phyloP scores from a whole-genome alignment of 1,139 yeast species.

The Tardiomyces digboiensis region DNA sequence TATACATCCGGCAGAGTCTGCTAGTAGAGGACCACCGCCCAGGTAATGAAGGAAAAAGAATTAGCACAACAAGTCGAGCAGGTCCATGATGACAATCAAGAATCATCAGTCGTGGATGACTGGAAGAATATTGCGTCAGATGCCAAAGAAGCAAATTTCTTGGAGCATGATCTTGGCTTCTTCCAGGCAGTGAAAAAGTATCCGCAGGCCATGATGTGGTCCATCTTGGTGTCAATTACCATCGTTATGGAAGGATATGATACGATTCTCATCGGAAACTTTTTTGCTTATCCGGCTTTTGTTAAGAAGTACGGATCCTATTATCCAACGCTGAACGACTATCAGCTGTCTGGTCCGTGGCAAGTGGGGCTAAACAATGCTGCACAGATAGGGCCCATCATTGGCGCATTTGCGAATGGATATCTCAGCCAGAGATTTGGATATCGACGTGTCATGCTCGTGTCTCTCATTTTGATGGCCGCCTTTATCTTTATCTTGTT shows the following conservation, averaged over 20 bases:
- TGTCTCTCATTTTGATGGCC: constrained; percentile 22
- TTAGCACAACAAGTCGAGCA: too few species aligned
- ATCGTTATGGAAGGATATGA: constrained; percentile 42
- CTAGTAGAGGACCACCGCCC: too few species aligned
- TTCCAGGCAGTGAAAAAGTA: constrained; percentile 31
- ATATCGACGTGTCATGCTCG: constrained; percentile 30
- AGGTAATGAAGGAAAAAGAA: too few species aligned
- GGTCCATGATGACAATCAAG: too few species aligned
- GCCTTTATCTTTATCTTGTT: constrained; percentile 35
- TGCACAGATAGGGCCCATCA: constrained; percentile 30
- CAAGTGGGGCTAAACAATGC: constrained; percentile 35
- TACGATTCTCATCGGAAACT: constrained; percentile 26
- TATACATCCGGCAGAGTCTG: too few species aligned
- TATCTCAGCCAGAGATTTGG: constrained; percentile 32
- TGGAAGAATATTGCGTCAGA: too few species aligned
- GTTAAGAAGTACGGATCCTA: constrained; percentile 29
- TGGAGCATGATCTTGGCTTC: constrained; percentile 29
- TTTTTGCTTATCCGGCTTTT: constrained; percentile 37
- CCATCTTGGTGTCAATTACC: constrained; percentile 32
- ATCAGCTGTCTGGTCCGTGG: constrained; percentile 35
- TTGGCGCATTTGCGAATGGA: constrained; percentile 34
- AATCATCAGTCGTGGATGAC: too few species aligned
- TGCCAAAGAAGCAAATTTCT: background rate
- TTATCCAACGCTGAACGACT: constrained; percentile 7
- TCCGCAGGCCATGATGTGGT: constrained; percentile 35